Conservation (phyloP, 2,329 filamentous ascomycete species). For the Trichoderma sp. region DNA sequence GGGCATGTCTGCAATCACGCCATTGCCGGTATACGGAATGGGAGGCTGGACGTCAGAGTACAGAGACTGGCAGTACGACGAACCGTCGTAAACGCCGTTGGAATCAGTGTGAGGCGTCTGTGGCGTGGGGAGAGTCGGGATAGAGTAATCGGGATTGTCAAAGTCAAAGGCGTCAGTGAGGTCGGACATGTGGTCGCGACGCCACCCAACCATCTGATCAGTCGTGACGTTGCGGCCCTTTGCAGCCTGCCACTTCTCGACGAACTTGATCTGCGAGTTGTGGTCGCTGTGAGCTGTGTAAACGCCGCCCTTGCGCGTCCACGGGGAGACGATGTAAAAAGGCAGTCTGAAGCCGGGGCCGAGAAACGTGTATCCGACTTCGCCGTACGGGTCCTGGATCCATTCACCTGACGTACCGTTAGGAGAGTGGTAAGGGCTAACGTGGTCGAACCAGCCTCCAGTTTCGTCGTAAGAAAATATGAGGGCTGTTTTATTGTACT, state of each 20-base stretch:
- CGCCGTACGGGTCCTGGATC: slow-evolving; percentile 45
- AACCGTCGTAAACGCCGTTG: slow-evolving; percentile 47
- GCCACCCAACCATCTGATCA: slow-evolving; percentile 35
- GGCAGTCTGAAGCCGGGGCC: slow-evolving; percentile 49
- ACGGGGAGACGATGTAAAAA: slow-evolving; percentile 57
- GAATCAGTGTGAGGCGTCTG: slow-evolving; percentile 44
- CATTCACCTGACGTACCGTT: slow-evolving; percentile 53
- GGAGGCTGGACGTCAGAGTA: slow-evolving; percentile 42
- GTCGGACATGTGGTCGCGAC: slow-evolving; percentile 38
- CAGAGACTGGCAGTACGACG: slow-evolving; percentile 44
- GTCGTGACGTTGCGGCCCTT: slow-evolving; percentile 42
- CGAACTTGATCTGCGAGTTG: slow-evolving; percentile 56
- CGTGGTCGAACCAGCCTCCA: slow-evolving; percentile 57
- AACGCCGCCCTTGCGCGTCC: slow-evolving; percentile 54
- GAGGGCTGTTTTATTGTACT: slow-evolving; percentile 50
- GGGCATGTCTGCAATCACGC: slow-evolving; percentile 40
- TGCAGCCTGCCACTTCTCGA: slow-evolving; percentile 49
- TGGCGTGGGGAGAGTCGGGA: slow-evolving; percentile 49
- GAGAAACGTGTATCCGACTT: slow-evolving; percentile 41
- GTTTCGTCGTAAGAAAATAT: slow-evolving; percentile 50
- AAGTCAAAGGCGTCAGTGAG: slow-evolving; percentile 46
- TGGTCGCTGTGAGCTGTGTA: slow-evolving; percentile 58
- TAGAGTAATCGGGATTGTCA: slow-evolving; percentile 49
- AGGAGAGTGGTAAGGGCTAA: slow-evolving; percentile 52
- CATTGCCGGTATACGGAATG: slow-evolving; percentile 48